Evolutionary conservation across 1,284 basidiomycete species (phyloP), one percentile per base, ranked within the genome.

Genomic region (Mycosarcoma maydis): DNA sequence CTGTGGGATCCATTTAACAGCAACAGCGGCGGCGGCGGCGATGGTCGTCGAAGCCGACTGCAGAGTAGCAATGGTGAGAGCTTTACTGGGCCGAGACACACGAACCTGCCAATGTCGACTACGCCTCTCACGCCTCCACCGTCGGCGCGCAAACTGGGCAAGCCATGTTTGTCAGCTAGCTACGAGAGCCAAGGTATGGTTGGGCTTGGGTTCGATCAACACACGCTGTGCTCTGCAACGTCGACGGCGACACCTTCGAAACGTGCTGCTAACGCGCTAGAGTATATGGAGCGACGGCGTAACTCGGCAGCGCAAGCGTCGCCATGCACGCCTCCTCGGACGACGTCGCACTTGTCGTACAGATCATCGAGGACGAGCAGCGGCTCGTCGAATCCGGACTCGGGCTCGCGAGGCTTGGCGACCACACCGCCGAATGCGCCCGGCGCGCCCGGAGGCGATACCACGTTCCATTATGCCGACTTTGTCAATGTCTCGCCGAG

Each of bases 401-500:
- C n/a, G n/a, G n/a, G n/a, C n/a, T n/a, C n/a, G n/a, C n/a, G 7
- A 6, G 19, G 14, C 7, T 34, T 46, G 19, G 43, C 59, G 7
- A 37, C 40, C 2, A 55, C 52, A 7, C 53, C 65, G 24, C 55
- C 52, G 3, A 47, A 60, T 32, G 42, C 70, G 27, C 38, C 52
- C 1, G 45, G 50, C 16, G 48, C 72, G 22, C 41, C 64, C 8
- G 53, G 69, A 23, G 59, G 68, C 17, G 73, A 72, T 13, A 59
- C 71, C 4, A 59, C 56, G n/a, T 72, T 75, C 26, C 47, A 49
- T 56, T 73, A 73, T 29, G 67, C 67, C n/a, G 73, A 73, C 24
- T 75, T 73, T 26, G 59, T 75, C 20, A 72, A 73, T 37, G 70
- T 73, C 14, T 68, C 62, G 8, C 73, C 73, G 8, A 48, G 42